Evolutionary conservation across 176 grass and related monocot genomes (phyloP).

Genomic region (Carex myosuroides): DNA sequence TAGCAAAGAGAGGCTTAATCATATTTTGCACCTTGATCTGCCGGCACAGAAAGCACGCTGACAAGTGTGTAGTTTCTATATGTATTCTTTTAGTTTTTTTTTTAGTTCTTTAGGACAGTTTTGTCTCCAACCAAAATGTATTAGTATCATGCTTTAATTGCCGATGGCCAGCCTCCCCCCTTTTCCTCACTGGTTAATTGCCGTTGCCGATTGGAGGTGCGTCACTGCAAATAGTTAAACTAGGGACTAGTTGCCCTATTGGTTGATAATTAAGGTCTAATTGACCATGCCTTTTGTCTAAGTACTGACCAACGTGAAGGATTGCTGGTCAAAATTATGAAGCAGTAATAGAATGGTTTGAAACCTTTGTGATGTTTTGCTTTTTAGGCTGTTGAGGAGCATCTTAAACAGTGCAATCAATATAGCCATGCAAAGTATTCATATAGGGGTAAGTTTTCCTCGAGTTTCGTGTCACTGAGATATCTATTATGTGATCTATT

Average conservation of each 20-base stretch:
- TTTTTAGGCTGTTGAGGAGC: constrained; percentile 68
- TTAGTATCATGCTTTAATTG: background rate
- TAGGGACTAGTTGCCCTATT: background rate
- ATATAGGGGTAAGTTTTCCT: constrained; percentile 62
- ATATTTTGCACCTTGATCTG: constrained; percentile 77
- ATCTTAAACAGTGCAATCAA: constrained; percentile 56
- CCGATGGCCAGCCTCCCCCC: background rate
- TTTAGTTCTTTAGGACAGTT: background rate
- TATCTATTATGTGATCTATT: constrained; percentile 24
- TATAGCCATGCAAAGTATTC: constrained; percentile 67
- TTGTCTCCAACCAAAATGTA: background rate
- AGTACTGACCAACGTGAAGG: background rate
- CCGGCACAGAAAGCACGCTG: constrained; percentile 74
- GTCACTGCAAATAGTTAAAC: background rate
- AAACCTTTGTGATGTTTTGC: background rate
- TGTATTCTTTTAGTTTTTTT: constrained; percentile 25
- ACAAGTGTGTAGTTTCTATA: constrained; percentile 44
- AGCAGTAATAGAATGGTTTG: background rate
- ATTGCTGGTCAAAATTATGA: background rate
- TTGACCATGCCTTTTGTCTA: background rate
- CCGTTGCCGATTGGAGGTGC: background rate
- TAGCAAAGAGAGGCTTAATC: constrained; percentile 82
- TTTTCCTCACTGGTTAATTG: background rate
- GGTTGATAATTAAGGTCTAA: background rate
- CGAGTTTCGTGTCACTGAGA: background rate